A percentile compares a stretch with the other conserved stretches of the same genome.
Evolutionary conservation across 768 basidiomycete genomes (phyloP).

Genomic region (Clitopilus passeckerianus): DNA sequence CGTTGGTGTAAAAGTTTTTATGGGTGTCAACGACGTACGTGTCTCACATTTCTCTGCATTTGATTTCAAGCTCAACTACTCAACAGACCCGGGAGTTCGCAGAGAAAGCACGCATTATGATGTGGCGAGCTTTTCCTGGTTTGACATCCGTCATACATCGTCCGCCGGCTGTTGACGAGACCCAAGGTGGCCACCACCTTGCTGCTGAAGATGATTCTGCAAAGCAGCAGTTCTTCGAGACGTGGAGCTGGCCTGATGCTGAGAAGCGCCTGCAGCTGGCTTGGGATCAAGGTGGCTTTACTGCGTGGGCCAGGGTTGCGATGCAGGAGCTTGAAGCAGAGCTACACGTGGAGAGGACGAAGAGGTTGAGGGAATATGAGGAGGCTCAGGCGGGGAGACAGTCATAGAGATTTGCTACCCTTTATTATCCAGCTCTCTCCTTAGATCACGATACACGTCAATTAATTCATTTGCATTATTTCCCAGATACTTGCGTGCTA

Average conservation of each 20-base stretch:
- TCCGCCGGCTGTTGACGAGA: slow-evolving; percentile 26
- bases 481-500: no score
- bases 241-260: slow-evolving; percentile 51
- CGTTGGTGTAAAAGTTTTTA: slow-evolving; percentile 42
- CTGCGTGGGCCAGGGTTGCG: slow-evolving; percentile 50
- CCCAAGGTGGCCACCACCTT: slow-evolving; percentile 1
- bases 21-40: slow-evolving; percentile 57
- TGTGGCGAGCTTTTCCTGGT: slow-evolving; percentile 42
- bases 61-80: slow-evolving; percentile 1
- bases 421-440: not conserved
- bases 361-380: slow-evolving; percentile 20
- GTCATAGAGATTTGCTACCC: not conserved
- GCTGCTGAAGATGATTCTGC: slow-evolving; percentile 7
- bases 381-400: not conserved
- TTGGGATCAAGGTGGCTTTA: slow-evolving; percentile 55
- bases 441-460: not conserved
- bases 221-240: slow-evolving; percentile 15
- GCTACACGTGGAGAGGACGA: slow-evolving; percentile 40
- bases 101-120: slow-evolving; percentile 43
- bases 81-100: slow-evolving; percentile 57
- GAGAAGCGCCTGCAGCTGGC: slow-evolving; percentile 49
- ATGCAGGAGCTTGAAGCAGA: slow-evolving; percentile 57
- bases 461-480: no score
- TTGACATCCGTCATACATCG: slow-evolving; percentile 51
- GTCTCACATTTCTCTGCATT: not conserved